Evolutionary conservation across 2,329 filamentous ascomycete genomes (phyloP), one percentile per base, ranked within the genome.

Genomic region (Pseudogymnoascus sp.): DNA sequence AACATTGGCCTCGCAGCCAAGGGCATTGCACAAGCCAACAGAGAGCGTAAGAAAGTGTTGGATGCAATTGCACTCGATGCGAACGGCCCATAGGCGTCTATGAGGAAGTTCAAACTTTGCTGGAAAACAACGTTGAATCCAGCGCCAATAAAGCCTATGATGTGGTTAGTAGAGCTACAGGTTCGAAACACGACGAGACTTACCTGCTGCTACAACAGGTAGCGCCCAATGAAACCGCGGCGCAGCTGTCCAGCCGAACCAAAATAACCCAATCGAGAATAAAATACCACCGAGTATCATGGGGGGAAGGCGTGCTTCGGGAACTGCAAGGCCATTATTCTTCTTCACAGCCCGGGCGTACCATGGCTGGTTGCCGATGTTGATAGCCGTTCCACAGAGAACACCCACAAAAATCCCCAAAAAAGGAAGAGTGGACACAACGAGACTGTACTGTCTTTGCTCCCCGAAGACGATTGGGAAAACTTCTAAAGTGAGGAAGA

Each of bases 391-490:
- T 1, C 82, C 78, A 3, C 81, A 84, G 21, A 85, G 70, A 0
- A 74, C 70, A 0, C 74, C 75, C 0, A 73, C 67, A 44, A 77
- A 71, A 14, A 77, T 67, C 0, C 74, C 73, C 0, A 85, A 76
- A 67, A 90, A 91, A 1, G 89, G 84, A 1, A 84, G 81, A 18
- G 87, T 85, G 3, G 80, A 77, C 69, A 89, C 78, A 42, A 84
- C 78, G 10, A 83, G 76, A 62, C 77, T 81, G 75, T 90, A 90
- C 65, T 73, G 72, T 70, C 89, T 82, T n/a, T 81, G 84, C 10
- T 76, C 80, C 16, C 75, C 69, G 73, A 89, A 89, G 16, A 89
- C 82, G 1, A 89, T 76, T 0, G 87, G 85, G 6, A 90, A 79
- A 2, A 70, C 73, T 66, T 66, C 72, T 65, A 74, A 75, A 81